phyloP scores from a whole-genome alignment of 352 stramenopile species.

The Phytopythium montanum region DNA sequence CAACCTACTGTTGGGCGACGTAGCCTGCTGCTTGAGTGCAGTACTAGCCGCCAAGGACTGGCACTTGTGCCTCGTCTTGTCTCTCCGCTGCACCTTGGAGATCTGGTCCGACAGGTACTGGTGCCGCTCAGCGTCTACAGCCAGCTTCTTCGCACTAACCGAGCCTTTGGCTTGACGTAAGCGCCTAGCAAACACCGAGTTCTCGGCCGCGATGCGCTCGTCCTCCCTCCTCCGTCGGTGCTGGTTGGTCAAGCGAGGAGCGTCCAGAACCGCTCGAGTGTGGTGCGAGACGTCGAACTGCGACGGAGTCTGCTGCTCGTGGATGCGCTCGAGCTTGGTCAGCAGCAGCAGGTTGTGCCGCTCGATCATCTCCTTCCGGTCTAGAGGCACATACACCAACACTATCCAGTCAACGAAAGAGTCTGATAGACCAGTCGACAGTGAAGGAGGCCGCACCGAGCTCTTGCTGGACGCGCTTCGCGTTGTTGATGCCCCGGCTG shows the following conservation, averaged over 20 bases:
- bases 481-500: conserved; percentile 32
- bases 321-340: conserved; percentile 47
- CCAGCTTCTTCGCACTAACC: conserved; percentile 47
- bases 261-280: conserved; percentile 32
- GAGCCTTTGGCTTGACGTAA: conserved; percentile 34
- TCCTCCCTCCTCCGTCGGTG: conserved; percentile 27
- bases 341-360: conserved; percentile 52
- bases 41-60: conserved; percentile 15
- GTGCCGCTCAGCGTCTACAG: conserved; percentile 35
- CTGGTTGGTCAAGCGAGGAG: conserved; percentile 32
- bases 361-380: conserved; percentile 42
- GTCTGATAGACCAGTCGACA: background rate
- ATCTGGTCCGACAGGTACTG: conserved; percentile 53
- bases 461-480: conserved; percentile 52
- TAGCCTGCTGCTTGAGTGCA: conserved; percentile 6
- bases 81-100: conserved; percentile 41
- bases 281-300: conserved; percentile 64
- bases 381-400: conserved; percentile 12
- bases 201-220: conserved; percentile 44
- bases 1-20: background rate
- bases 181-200: conserved; percentile 37
- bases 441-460: conserved; percentile 25
- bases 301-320: conserved; percentile 42
- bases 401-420: too few species aligned
- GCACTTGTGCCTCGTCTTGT: conserved; percentile 39